Conservation (phyloP, 1,139 yeast genomes). For the Nakaseomyces kungkrabaensis region DNA sequence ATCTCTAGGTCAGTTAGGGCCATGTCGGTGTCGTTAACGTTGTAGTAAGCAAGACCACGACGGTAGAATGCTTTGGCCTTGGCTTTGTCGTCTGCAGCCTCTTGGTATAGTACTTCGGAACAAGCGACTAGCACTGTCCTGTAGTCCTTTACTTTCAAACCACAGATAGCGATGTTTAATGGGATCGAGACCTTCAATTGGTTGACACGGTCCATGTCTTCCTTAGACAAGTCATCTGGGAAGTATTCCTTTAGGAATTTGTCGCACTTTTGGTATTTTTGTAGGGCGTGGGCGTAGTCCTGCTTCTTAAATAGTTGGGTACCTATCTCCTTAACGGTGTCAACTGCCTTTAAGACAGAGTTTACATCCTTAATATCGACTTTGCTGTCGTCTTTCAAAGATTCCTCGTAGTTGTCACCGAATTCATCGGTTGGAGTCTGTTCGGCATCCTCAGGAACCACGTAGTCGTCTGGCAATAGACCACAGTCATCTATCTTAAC, state of each 20-base stretch:
- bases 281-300: constrained; percentile 44
- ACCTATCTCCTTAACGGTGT: constrained; percentile 66
- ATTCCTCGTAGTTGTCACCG: constrained; percentile 77
- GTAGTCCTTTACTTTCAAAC: constrained; percentile 53
- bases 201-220: constrained; percentile 39
- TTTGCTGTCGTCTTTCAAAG: constrained; percentile 60
- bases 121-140: constrained; percentile 52
- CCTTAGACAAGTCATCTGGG: constrained; percentile 59
- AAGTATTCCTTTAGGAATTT: constrained; percentile 60
- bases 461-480: constrained; percentile 51
- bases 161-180: constrained; percentile 68
- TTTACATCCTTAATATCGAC: constrained; percentile 52
- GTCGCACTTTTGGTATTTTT: constrained; percentile 64
- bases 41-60: constrained; percentile 65
- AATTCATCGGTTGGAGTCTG: constrained; percentile 50
- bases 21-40: constrained; percentile 57
- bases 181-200: constrained; percentile 51
- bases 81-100: constrained; percentile 53
- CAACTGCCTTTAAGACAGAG: constrained; percentile 57
- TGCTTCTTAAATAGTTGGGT: constrained; percentile 63
- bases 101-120: constrained; percentile 54
- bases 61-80: constrained; percentile 81
- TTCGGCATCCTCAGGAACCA: constrained; percentile 36
- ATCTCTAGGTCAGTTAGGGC: constrained; percentile 59
- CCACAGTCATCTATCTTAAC: constrained; percentile 77